These are phyloP conservation scores for Vickermania ingenoplastis DNA, from an alignment of 208 protist genomes.

Conservation along the genomic window DNA sequence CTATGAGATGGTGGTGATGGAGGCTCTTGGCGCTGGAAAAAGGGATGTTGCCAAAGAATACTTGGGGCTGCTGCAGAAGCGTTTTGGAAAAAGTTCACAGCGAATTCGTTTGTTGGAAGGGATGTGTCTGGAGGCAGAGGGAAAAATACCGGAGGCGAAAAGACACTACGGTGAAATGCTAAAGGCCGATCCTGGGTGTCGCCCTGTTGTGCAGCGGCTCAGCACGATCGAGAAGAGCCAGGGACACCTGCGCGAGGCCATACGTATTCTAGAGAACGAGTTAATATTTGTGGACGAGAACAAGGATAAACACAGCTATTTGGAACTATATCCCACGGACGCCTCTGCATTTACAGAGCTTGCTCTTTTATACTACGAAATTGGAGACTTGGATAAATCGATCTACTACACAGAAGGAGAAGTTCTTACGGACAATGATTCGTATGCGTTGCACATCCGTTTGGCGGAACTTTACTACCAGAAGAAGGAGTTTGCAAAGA, in stretches of 20 bases:
- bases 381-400: slow-evolving; percentile 32
- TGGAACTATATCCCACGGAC: slow-evolving; percentile 57
- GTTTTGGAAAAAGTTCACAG: slow-evolving; percentile 56
- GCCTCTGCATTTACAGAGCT: slow-evolving; percentile 33
- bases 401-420: slow-evolving; percentile 72
- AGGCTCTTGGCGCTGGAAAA: slow-evolving; percentile 64
- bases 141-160: slow-evolving; percentile 41
- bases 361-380: slow-evolving; percentile 55
- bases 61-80: slow-evolving; percentile 55
- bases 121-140: slow-evolving; percentile 66
- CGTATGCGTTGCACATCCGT: slow-evolving; percentile 48
- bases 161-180: slow-evolving; percentile 45
- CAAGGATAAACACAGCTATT: slow-evolving; percentile 43
- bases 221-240: slow-evolving; percentile 63
- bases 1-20: slow-evolving; percentile 74
- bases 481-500: slow-evolving; percentile 39
- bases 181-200: slow-evolving; percentile 46
- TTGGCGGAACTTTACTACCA: slow-evolving; percentile 71
- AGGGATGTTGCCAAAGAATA: slow-evolving; percentile 48
- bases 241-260: slow-evolving; percentile 58
- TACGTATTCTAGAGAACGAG: slow-evolving; percentile 53
- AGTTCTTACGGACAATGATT: slow-evolving; percentile 34
- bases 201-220: slow-evolving; percentile 58
- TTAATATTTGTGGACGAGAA: slow-evolving; percentile 65
- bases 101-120: slow-evolving; percentile 68